A percentile compares a stretch with the other conserved stretches of the same genome.
These are phyloP conservation scores for Calycina marina DNA, from an alignment of 2,329 filamentous ascomycete species.

Conservation along the genomic window DNA sequence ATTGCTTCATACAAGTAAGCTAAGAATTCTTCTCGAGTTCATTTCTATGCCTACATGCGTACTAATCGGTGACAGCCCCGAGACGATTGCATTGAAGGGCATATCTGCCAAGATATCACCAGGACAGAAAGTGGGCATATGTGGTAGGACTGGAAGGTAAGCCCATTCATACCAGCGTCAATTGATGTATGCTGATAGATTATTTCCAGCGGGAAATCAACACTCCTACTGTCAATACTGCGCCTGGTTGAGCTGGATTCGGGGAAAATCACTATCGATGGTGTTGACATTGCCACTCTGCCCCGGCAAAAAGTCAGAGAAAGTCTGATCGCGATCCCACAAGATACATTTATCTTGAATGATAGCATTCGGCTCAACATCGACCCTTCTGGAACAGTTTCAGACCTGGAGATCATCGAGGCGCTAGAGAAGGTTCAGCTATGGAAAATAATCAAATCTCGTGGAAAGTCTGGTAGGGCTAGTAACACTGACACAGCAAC, in stretches of 20 bases:
- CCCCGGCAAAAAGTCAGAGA: slow-evolving; percentile 26
- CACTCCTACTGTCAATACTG: slow-evolving; percentile 31
- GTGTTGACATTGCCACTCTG: slow-evolving; percentile 25
- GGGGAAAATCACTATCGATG: slow-evolving; percentile 29
- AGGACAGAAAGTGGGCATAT: slow-evolving; percentile 35
- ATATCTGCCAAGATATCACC: slow-evolving; percentile 8
- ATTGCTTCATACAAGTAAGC: slow-evolving; percentile 15
- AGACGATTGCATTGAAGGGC: slow-evolving; percentile 5
- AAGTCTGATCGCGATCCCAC: slow-evolving; percentile 27
- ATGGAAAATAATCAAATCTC: slow-evolving; percentile 19
- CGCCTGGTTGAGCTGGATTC: slow-evolving; percentile 69
- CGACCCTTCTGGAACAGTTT: slow-evolving; percentile 24
- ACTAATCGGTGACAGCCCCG: slow-evolving; percentile 2
- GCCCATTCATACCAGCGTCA: neutral
- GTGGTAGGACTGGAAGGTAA: slow-evolving; percentile 26
- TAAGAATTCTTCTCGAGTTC: neutral
- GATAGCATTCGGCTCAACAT: slow-evolving; percentile 19
- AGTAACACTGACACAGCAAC: slow-evolving; percentile 1
- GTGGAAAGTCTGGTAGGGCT: slow-evolving; percentile 20
- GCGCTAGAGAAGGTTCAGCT: slow-evolving; percentile 61
- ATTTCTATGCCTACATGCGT: neutral
- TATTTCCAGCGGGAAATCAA: slow-evolving; percentile 29
- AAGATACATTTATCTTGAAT: slow-evolving; percentile 28
- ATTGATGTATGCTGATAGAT: slow-evolving; percentile 3
- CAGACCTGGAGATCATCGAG: slow-evolving; percentile 58